Conservation (phyloP, 306 rosid genomes). For the Inga oerstediana region DNA sequence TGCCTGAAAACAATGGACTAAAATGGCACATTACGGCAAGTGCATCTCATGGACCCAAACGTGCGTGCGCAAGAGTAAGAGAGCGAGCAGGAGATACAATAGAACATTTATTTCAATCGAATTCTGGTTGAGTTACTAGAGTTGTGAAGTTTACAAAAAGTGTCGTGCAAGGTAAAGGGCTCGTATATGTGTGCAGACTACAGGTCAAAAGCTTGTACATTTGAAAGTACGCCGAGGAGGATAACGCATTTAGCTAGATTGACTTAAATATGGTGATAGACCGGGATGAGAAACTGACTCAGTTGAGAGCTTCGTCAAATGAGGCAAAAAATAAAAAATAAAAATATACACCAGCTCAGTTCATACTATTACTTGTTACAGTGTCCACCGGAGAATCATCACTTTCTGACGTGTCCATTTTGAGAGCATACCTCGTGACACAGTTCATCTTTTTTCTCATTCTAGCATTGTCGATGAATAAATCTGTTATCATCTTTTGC, state of each 20-base stretch:
- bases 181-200: background rate
- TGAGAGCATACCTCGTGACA: slow-evolving; percentile 49
- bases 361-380: slow-evolving; percentile 47
- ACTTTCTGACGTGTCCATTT: slow-evolving; percentile 45
- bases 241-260: slow-evolving; percentile 38
- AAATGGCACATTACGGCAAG: background rate
- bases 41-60: background rate
- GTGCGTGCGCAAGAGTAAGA: background rate
- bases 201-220: slow-evolving; percentile 29
- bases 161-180: slow-evolving; percentile 28
- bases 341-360: slow-evolving; percentile 39
- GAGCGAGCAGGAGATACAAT: background rate
- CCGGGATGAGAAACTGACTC: slow-evolving; percentile 30
- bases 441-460: slow-evolving; percentile 83
- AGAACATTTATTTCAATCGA: background rate
- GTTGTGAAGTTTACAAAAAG: slow-evolving; percentile 27
- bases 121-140: slow-evolving; percentile 38
- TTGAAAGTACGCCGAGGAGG: slow-evolving; percentile 39
- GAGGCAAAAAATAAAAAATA: slow-evolving; percentile 1
- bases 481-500: slow-evolving; percentile 64
- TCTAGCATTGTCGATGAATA: slow-evolving; percentile 71
- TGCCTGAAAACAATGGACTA: background rate
- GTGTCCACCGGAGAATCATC: slow-evolving; percentile 46
- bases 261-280: slow-evolving; percentile 41
- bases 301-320: slow-evolving; percentile 31